These are phyloP conservation scores for Cucurbita ficifolia DNA, from an alignment of 306 rosid species.

Conservation along the genomic window DNA sequence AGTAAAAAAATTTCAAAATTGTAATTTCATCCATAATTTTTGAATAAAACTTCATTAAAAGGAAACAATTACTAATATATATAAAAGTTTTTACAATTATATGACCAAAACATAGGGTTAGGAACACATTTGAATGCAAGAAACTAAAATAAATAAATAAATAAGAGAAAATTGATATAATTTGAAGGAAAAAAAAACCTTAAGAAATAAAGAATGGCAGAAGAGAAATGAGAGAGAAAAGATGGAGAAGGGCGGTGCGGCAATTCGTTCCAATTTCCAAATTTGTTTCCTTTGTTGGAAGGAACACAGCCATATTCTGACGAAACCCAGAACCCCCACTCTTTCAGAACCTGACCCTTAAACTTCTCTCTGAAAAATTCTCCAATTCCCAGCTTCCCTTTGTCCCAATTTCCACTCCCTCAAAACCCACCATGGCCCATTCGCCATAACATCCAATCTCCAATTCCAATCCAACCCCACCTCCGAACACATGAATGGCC, in stretches of 20 bases:
- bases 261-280: neutral
- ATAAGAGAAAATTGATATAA: no score
- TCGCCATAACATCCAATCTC: constrained; percentile 1
- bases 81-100: no score
- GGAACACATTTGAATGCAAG: no score
- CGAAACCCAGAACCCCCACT: neutral
- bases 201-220: no score
- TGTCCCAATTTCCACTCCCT: constrained; percentile 9
- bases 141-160: no score
- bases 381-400: neutral
- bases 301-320: neutral
- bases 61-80: no score
- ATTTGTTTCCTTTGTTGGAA: neutral
- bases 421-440: constrained; percentile 13
- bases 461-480: neutral
- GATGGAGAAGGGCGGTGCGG: neutral
- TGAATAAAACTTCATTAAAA: no score
- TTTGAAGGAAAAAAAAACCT: neutral
- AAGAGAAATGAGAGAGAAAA: neutral
- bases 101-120: no score
- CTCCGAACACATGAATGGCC: constrained; percentile 50
- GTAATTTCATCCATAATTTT: no score
- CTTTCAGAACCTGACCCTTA: neutral
- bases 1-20: no score
- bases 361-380: no score